phyloP scores from a whole-genome alignment of 2,329 filamentous ascomycete genomes.

The Talaromyces sp. region DNA sequence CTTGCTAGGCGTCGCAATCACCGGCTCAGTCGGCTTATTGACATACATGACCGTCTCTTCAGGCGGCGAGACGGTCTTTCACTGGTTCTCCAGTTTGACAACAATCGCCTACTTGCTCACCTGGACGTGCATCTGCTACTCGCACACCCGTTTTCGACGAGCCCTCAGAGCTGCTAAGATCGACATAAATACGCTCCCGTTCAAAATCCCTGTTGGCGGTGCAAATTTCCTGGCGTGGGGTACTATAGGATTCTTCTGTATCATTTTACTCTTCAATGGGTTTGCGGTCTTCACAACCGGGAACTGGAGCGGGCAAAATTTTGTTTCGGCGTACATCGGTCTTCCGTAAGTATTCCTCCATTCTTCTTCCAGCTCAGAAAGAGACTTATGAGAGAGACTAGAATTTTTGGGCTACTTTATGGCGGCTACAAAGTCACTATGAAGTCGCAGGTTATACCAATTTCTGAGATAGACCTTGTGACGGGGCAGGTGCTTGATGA shows the following conservation, averaged over 20 bases:
- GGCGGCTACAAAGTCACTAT: no score
- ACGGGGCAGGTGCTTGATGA: no score
- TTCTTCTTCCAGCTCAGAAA: no score
- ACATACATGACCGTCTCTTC: slow-evolving; percentile 58
- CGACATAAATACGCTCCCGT: slow-evolving; percentile 2
- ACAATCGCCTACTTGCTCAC: slow-evolving; percentile 64
- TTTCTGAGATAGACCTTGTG: no score
- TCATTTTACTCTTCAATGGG: slow-evolving; percentile 68
- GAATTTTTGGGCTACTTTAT: no score
- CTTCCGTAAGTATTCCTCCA: no score
- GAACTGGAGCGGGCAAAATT: slow-evolving; percentile 48
- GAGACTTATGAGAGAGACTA: no score
- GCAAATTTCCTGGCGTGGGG: slow-evolving; percentile 63
- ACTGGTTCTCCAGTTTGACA: slow-evolving; percentile 67
- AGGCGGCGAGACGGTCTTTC: slow-evolving; percentile 56
- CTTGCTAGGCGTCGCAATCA: no score
- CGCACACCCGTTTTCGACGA: slow-evolving; percentile 3
- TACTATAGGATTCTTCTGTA: slow-evolving; percentile 45
- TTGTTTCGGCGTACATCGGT: slow-evolving; percentile 61
- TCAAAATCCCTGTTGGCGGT: slow-evolving; percentile 26
- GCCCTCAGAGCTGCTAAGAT: neutral
- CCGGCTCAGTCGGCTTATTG: no score
- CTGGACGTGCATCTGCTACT: slow-evolving; percentile 46
- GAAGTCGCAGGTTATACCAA: no score
- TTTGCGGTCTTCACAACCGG: slow-evolving; percentile 59